phyloP scores from a whole-genome alignment of 2,329 filamentous ascomycete species.

The Epichloe hybrida region DNA sequence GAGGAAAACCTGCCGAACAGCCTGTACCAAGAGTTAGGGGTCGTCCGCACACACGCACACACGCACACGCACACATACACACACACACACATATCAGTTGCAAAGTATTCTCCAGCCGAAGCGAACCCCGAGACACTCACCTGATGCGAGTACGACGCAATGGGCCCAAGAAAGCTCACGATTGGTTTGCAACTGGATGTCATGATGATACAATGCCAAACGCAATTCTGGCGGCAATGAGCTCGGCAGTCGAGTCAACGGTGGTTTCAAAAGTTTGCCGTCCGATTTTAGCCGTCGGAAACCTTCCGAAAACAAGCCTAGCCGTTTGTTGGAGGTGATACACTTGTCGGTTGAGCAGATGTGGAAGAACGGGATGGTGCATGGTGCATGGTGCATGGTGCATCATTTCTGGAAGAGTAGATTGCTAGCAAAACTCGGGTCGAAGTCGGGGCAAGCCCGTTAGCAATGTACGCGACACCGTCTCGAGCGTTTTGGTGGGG shows the following conservation, averaged over 20 bases:
- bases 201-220: slow-evolving; percentile 11
- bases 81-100: neutral
- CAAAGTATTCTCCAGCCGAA: neutral
- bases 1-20: slow-evolving; percentile 33
- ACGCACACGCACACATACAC: neutral
- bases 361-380: neutral
- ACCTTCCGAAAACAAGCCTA: neutral
- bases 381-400: too few relatives aligned
- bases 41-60: too few relatives aligned
- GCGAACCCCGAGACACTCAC: slow-evolving; percentile 17
- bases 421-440: neutral
- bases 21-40: slow-evolving; percentile 20
- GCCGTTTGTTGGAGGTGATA: neutral
- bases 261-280: too few relatives aligned
- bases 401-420: neutral
- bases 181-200: slow-evolving; percentile 21
- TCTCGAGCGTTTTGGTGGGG: neutral
- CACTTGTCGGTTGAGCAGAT: neutral
- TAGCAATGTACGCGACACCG: neutral
- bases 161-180: slow-evolving; percentile 36
- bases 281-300: neutral
- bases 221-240: neutral
- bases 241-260: neutral
- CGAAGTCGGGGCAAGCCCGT: neutral
- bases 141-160: slow-evolving; percentile 38